These are phyloP conservation scores for Diplodia sapinea DNA, from an alignment of 2,329 filamentous ascomycete species.

Conservation along the genomic window DNA sequence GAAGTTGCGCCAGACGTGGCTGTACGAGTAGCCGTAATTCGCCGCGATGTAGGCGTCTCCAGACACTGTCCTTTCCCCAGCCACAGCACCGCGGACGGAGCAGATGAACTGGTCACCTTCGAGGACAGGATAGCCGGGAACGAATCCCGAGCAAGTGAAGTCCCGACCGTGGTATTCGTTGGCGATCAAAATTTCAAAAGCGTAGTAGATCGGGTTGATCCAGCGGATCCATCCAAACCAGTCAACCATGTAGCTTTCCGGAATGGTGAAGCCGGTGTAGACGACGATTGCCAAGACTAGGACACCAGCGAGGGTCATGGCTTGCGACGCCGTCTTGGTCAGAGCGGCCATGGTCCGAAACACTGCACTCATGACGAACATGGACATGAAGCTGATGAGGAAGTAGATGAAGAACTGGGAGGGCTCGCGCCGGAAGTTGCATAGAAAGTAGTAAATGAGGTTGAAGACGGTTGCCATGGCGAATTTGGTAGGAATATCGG, in stretches of 20 bases:
- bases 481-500: conserved; percentile 82
- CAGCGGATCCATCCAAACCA: conserved; percentile 63
- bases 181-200: conserved; percentile 77
- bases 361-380: conserved; percentile 78
- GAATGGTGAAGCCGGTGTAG: conserved; percentile 71
- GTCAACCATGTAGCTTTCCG: conserved; percentile 55
- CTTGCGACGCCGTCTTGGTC: conserved; percentile 68
- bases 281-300: conserved; percentile 69
- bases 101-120: conserved; percentile 49
- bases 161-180: conserved; percentile 66
- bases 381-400: conserved; percentile 67
- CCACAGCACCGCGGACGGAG: conserved; percentile 49
- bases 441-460: conserved; percentile 84
- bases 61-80: conserved; percentile 47
- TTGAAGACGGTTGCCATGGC: conserved; percentile 75
- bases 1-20: too few species aligned
- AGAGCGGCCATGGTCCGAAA: conserved; percentile 75
- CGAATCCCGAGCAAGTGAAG: conserved; percentile 52
- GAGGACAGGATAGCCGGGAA: conserved; percentile 50
- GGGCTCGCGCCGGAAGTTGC: conserved; percentile 72
- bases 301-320: conserved; percentile 60
- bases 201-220: conserved; percentile 77
- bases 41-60: conserved; percentile 44
- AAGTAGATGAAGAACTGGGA: conserved; percentile 85
- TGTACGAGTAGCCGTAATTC: too few species aligned